Evolutionary conservation across 1,139 yeast species (phyloP).

Genomic region (Saccharomycopsis crataegensis): DNA sequence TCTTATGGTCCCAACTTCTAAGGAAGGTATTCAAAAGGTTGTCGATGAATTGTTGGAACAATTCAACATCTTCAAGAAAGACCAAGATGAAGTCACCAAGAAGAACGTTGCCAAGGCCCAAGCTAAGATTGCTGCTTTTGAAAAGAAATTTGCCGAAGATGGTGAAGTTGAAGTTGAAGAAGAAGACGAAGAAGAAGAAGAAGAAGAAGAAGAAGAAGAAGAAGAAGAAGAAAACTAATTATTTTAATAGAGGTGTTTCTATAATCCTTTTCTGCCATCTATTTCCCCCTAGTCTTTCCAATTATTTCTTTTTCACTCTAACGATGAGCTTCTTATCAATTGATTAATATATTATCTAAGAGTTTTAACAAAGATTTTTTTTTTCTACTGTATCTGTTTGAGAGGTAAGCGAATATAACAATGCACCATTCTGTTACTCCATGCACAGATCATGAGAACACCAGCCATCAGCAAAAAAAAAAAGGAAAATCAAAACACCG

Average conservation of each 20-base stretch:
- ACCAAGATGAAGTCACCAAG: slow-evolving; percentile 78
- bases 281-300: neutral
- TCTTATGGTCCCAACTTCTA: slow-evolving; percentile 71
- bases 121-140: slow-evolving; percentile 64
- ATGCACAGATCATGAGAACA: too few relatives aligned
- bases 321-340: too few relatives aligned
- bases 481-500: too few relatives aligned
- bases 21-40: slow-evolving; percentile 65
- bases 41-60: slow-evolving; percentile 67
- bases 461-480: too few relatives aligned
- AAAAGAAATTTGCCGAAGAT: slow-evolving; percentile 24
- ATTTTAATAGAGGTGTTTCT: neutral
- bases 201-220: slow-evolving; percentile 28
- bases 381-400: too few relatives aligned
- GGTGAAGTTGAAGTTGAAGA: slow-evolving; percentile 2
- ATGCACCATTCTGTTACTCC: too few relatives aligned
- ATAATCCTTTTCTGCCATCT: neutral
- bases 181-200: slow-evolving; percentile 30
- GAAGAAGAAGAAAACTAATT: slow-evolving; percentile 15
- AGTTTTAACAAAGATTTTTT: too few relatives aligned
- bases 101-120: slow-evolving; percentile 69
- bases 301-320: too few relatives aligned
- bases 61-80: slow-evolving; percentile 57
- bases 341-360: too few relatives aligned
- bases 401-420: too few relatives aligned